phyloP scores from a whole-genome alignment of 164 flowering plant species.

The Hamamelis virginiana region DNA sequence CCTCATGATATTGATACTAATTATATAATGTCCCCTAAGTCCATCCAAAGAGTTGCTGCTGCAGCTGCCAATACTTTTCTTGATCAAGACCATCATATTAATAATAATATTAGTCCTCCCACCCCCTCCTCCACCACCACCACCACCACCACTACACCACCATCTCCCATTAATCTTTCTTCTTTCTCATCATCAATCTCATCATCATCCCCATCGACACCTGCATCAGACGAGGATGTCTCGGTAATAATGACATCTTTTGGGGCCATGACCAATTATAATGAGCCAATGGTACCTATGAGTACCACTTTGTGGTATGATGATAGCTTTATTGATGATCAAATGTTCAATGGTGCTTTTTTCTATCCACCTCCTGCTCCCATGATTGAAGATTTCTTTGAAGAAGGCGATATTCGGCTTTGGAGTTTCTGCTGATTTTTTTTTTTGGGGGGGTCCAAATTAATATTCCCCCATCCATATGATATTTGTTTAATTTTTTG shows the following conservation, averaged over 20 bases:
- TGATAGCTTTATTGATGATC: conserved; percentile 37
- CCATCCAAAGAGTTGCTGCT: conserved; percentile 84
- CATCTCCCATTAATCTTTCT: conserved; percentile 14
- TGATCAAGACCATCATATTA: conserved; percentile 9
- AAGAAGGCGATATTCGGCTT: conserved; percentile 45
- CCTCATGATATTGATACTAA: conserved; percentile 20
- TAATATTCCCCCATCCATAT: conserved; percentile 1
- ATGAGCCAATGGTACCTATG: conserved; percentile 16
- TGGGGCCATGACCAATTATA: neutral
- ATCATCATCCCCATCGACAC: conserved; percentile 34
- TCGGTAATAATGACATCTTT: conserved; percentile 14
- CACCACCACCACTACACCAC: conserved; percentile 1
- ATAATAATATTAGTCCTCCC: no score
- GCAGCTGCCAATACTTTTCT: conserved; percentile 52
- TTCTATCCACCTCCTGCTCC: conserved; percentile 36
- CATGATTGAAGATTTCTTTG: conserved; percentile 30
- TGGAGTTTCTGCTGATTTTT: conserved; percentile 51
- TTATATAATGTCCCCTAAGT: conserved; percentile 75
- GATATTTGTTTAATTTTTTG: conserved; percentile 8
- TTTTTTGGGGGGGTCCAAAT: neutral
- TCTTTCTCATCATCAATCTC: conserved; percentile 27
- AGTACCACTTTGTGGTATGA: conserved; percentile 26
- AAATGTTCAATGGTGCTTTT: conserved; percentile 31
- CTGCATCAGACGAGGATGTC: conserved; percentile 34
- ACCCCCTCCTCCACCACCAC: no score